A percentile compares a stretch with the other conserved stretches of the same genome.
Evolutionary conservation across 495 filamentous ascomycete genomes (phyloP).

Genomic region (Emericellopsis terricola): DNA sequence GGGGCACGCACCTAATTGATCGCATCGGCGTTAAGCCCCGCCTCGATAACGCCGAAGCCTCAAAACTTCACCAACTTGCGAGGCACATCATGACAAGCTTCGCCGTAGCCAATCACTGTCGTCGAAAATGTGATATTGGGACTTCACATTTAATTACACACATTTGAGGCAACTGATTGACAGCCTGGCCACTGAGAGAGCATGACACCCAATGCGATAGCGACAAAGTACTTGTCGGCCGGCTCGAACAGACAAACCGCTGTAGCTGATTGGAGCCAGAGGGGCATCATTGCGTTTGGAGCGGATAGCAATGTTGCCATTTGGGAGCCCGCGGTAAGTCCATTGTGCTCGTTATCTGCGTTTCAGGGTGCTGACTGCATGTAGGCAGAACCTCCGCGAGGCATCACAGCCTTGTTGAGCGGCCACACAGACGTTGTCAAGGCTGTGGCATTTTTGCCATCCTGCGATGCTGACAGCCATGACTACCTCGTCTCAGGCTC

Average conservation of each 20-base stretch:
- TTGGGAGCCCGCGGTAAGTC: constrained; percentile 66
- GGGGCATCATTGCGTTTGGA: constrained; percentile 71
- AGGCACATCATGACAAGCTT: too few relatives aligned
- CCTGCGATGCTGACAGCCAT: constrained; percentile 21
- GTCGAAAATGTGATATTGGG: too few relatives aligned
- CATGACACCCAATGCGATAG: constrained; percentile 8
- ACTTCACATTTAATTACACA: too few relatives aligned
- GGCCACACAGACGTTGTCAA: constrained; percentile 74
- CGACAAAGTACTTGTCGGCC: constrained; percentile 51
- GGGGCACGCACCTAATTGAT: too few relatives aligned
- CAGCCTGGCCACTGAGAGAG: too few relatives aligned
- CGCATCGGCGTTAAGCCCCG: too few relatives aligned
- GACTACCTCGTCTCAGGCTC: constrained; percentile 60
- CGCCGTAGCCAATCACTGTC: too few relatives aligned
- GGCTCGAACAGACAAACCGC: constrained; percentile 83
- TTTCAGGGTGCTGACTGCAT: too few relatives aligned
- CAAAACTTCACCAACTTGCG: too few relatives aligned
- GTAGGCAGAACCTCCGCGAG: constrained; percentile 31
- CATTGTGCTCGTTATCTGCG: not conserved
- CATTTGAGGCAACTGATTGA: too few relatives aligned
- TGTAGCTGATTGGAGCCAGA: constrained; percentile 73
- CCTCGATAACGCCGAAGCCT: too few relatives aligned
- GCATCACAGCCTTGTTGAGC: constrained; percentile 50
- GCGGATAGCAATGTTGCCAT: constrained; percentile 75
- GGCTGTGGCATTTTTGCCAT: constrained; percentile 60